Percentiles rank a stretch among this genome's conserved stretches.
Evolutionary conservation across 192 early-diverging fungal species (phyloP).

Genomic region (Coemansia sp.): DNA sequence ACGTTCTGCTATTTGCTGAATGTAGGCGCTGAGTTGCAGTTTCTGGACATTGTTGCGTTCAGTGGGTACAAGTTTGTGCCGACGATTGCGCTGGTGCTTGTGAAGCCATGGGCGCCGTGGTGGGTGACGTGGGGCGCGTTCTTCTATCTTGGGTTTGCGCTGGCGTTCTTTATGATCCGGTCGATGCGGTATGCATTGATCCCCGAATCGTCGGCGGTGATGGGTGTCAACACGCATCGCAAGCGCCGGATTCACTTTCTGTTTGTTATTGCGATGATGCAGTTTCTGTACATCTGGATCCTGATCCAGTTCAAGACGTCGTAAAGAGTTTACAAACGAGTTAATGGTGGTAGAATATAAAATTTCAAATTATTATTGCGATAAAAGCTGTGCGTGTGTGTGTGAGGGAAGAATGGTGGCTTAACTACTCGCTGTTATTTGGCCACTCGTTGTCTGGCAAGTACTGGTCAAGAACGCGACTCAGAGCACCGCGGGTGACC

Average conservation of each 20-base stretch:
- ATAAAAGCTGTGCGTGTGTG: no score
- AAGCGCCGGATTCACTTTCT: conserved; percentile 86
- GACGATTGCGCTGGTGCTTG: conserved; percentile 54
- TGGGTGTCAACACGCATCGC: conserved; percentile 62
- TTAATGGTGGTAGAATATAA: neutral
- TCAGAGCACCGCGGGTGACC: conserved; percentile 34
- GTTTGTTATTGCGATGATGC: conserved; percentile 78
- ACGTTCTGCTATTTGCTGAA: conserved; percentile 84
- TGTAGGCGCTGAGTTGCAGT: conserved; percentile 75
- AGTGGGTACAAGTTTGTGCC: conserved; percentile 96
- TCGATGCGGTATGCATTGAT: conserved; percentile 74
- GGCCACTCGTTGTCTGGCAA: conserved; percentile 9
- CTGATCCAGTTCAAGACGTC: conserved; percentile 59
- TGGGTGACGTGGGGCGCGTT: conserved; percentile 68
- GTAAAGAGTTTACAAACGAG: neutral
- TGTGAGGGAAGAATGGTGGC: no score
- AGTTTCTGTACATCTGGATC: conserved; percentile 80
- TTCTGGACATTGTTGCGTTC: conserved; percentile 84
- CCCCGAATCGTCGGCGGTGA: conserved; percentile 62
- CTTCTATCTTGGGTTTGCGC: conserved; percentile 69
- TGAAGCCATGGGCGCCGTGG: conserved; percentile 52
- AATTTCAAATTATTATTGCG: neutral
- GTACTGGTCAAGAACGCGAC: conserved; percentile 31
- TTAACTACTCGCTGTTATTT: neutral
- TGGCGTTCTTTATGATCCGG: conserved; percentile 86